Conservation (phyloP, 305 asterid species). For the Fraxinus sp. region DNA sequence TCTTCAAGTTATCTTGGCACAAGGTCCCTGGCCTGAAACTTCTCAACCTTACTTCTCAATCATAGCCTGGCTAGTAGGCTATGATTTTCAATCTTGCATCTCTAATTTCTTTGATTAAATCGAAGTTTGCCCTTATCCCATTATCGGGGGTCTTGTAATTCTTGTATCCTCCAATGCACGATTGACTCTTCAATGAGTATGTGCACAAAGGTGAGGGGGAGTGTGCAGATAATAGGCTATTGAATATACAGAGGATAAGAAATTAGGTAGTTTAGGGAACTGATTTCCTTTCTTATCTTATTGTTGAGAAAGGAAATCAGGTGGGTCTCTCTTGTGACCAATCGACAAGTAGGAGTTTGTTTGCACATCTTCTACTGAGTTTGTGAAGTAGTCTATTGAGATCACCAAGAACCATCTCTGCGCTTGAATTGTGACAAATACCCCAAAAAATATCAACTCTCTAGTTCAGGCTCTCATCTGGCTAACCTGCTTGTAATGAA, state of each 20-base stretch:
- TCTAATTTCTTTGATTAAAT: not conserved
- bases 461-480: not conserved
- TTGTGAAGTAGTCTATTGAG: not conserved
- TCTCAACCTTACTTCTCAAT: not conserved
- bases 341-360: not conserved
- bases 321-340: not conserved
- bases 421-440: not conserved
- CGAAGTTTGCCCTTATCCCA: not conserved
- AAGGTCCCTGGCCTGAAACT: not conserved
- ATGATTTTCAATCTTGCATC: not conserved
- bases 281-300: not conserved
- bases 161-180: not conserved
- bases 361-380: not conserved
- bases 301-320: not conserved
- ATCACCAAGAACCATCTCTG: not conserved
- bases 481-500: not conserved
- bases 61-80: not conserved
- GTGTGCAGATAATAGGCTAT: not conserved
- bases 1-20: not conserved
- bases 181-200: not conserved
- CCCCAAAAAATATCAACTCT: not conserved
- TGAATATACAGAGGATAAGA: not conserved
- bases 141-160: not conserved
- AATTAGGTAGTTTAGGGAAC: not conserved
- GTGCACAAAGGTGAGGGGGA: not conserved